Evolutionary conservation across 305 asterid species (phyloP), one percentile per base, ranked within the genome.

Genomic region (Fraxinus baroniana): DNA sequence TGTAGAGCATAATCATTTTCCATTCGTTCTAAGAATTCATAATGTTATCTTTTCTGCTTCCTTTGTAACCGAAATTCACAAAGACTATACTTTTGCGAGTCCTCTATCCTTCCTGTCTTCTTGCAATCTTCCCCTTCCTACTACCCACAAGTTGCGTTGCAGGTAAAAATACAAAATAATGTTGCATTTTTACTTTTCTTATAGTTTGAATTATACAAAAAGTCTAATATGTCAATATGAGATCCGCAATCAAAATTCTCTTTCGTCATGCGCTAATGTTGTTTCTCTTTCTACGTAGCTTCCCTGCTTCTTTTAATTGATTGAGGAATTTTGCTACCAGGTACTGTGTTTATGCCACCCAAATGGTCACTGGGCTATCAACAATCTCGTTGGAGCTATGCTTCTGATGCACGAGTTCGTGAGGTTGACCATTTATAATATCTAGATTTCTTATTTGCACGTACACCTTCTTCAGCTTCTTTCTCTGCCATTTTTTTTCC

Each of bases 291-390:
- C 52, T 10, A 41, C 30, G 35, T 64, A 15, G 39, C 57, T 7
- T 44, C 26, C 74, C 79, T 33, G 33, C 55, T 28, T 5, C 24
- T 73, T 39, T 66, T 13, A 39, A 18, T 36, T 78, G 79, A 49
- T 32, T 76, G 78, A 30, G 52, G 70, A 62, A 26, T 78, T 85
- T 89, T 85, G 7, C 76, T 75, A 76, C 41, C 87, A 96, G 99
- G 98, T 79, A 94, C 98, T 82, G 89, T 91, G 39, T 96, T 88
- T 86, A 94, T 96, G 99, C 99, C 99, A 44, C 98, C 99, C 32
- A 96, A 91, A 86, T 96, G 99, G 98, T 89, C 99, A 73, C 86
- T 96, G 90, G 99, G 99, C 46, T 96, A 96, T 88, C 99, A 96
- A 60, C 99, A 96, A 84, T 96, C 97, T 84, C 98, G 99, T 37